phyloP scores from a whole-genome alignment of 2,329 filamentous ascomycete species.

The Aspergillus proliferans region DNA sequence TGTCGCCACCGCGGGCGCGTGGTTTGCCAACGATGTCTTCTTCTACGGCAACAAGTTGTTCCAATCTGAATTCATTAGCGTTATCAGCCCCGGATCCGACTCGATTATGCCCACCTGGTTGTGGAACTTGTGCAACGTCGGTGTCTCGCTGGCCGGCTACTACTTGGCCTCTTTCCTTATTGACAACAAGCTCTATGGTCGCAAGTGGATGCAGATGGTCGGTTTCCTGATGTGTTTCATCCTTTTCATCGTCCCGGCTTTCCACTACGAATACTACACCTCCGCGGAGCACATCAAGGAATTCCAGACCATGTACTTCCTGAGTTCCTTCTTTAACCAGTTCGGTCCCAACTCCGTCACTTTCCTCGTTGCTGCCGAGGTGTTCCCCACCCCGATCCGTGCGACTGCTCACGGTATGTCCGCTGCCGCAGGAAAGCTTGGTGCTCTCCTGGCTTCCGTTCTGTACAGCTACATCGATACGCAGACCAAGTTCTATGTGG shows the following conservation, averaged over 20 bases:
- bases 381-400: conserved; percentile 91
- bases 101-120: conserved; percentile 83
- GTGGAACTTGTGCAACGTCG: conserved; percentile 88
- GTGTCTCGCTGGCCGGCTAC: conserved; percentile 79
- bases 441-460: conserved; percentile 78
- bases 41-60: conserved; percentile 99
- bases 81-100: conserved; percentile 62
- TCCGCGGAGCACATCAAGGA: conserved; percentile 62
- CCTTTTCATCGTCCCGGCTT: conserved; percentile 86
- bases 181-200: conserved; percentile 93
- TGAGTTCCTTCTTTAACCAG: conserved; percentile 98
- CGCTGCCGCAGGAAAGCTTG: conserved; percentile 83
- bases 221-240: conserved; percentile 92
- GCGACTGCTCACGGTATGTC: conserved; percentile 92
- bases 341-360: conserved; percentile 95
- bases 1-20: conserved; percentile 76
- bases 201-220: conserved; percentile 92
- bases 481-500: conserved; percentile 79
- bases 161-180: conserved; percentile 84
- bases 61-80: conserved; percentile 80
- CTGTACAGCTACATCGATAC: conserved; percentile 92
- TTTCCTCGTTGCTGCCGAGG: conserved; percentile 91
- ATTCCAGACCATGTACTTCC: conserved; percentile 99
- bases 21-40: conserved; percentile 97
- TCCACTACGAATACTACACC: conserved; percentile 80